phyloP scores from a whole-genome alignment of 139 green algal species.

The Chlorokybus atmophyticus region DNA sequence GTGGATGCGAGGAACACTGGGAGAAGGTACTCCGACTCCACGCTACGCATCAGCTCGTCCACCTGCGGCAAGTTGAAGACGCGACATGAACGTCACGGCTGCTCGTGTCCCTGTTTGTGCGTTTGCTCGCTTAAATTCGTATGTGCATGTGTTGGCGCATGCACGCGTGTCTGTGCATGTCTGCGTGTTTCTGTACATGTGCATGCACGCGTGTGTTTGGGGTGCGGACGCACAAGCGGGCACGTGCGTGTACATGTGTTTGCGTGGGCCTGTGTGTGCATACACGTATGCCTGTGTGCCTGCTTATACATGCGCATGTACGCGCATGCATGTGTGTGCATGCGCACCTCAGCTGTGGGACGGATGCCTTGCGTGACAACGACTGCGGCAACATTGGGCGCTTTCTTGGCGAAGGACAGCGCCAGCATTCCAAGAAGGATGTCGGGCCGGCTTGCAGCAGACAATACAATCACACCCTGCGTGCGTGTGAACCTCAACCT shows the following conservation, averaged over 20 bases:
- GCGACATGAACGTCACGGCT: slow-evolving; percentile 8
- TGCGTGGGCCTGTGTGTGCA: too few species aligned
- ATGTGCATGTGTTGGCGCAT: too few species aligned
- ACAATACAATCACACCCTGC: slow-evolving; percentile 31
- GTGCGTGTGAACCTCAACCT: too few species aligned
- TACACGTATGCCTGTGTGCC: too few species aligned
- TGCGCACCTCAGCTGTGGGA: slow-evolving; percentile 7
- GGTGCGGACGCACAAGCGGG: too few species aligned
- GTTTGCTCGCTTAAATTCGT: too few species aligned
- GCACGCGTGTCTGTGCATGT: too few species aligned
- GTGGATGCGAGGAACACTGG: slow-evolving; percentile 35
- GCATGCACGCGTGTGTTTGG: too few species aligned
- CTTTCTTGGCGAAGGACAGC: slow-evolving; percentile 42
- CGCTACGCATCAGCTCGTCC: slow-evolving; percentile 5
- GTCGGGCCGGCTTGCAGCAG: slow-evolving; percentile 38
- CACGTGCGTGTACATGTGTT: too few species aligned
- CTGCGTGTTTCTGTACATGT: too few species aligned
- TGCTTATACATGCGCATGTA: too few species aligned
- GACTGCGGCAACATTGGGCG: slow-evolving; percentile 35
- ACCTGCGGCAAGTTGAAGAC: slow-evolving; percentile 9
- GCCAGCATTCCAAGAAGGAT: slow-evolving; percentile 44
- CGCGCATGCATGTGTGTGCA: slow-evolving; percentile 16
- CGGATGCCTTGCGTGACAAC: slow-evolving; percentile 8
- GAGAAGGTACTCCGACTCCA: slow-evolving; percentile 25
- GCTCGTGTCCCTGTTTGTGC: too few species aligned